Evolutionary conservation across 495 filamentous ascomycete genomes (phyloP).

Genomic region (Choiromyces venosus): DNA sequence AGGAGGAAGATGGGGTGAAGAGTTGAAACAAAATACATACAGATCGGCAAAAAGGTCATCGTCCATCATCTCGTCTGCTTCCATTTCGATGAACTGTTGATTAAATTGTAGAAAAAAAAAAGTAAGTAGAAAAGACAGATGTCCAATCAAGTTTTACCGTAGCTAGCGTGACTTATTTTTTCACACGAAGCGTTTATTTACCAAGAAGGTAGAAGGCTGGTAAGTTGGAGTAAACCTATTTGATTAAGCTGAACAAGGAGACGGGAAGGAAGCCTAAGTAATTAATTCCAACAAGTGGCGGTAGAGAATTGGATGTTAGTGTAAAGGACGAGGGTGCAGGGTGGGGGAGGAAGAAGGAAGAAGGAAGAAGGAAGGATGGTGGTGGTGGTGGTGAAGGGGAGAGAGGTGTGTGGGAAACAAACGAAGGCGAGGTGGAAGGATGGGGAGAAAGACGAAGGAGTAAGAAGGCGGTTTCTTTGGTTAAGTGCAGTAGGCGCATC

Average conservation of each 20-base stretch:
- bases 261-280: background rate
- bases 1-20: slow-evolving; percentile 15
- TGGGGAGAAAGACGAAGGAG: background rate
- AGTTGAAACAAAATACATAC: slow-evolving; percentile 52
- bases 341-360: slow-evolving; percentile 12
- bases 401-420: slow-evolving; percentile 15
- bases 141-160: background rate
- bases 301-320: background rate
- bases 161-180: background rate
- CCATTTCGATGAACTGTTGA: slow-evolving; percentile 25
- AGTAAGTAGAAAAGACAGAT: background rate
- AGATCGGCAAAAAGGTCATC: slow-evolving; percentile 98
- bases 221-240: background rate
- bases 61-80: slow-evolving; percentile 67
- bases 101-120: slow-evolving; percentile 10
- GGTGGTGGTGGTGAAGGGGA: too few species aligned
- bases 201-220: background rate
- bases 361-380: slow-evolving; percentile 13
- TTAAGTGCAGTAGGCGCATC: background rate
- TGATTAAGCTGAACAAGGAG: background rate
- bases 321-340: slow-evolving; percentile 10
- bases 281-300: background rate
- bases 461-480: background rate
- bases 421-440: slow-evolving; percentile 20
- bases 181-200: slow-evolving; percentile 8